Evolutionary conservation across 2,329 filamentous ascomycete genomes (phyloP).

Genomic region (Trichoderma sp.): DNA sequence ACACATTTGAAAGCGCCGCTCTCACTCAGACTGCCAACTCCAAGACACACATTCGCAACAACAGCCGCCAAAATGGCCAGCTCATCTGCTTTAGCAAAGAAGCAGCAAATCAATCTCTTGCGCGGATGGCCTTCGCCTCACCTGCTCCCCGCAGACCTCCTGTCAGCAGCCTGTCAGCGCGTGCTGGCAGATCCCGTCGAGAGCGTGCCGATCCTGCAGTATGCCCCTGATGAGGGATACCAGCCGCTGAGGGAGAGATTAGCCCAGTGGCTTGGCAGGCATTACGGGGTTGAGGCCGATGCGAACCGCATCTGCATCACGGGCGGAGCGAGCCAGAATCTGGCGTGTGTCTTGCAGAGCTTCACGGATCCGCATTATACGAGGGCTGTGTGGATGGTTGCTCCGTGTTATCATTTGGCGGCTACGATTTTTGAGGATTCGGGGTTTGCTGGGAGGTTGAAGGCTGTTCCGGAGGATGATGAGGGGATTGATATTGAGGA

Average conservation of each 20-base stretch:
- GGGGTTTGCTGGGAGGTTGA: constrained; percentile 66
- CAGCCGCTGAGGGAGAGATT: constrained; percentile 66
- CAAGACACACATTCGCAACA: background rate
- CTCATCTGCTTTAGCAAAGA: background rate
- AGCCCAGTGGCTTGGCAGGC: constrained; percentile 65
- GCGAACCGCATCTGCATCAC: constrained; percentile 72
- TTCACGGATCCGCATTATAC: constrained; percentile 80
- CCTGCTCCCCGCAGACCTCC: constrained; percentile 63
- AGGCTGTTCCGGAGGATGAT: constrained; percentile 71
- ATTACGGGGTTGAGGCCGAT: constrained; percentile 51
- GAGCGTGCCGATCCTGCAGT: constrained; percentile 65
- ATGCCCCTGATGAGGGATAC: constrained; percentile 76
- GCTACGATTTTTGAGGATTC: constrained; percentile 83
- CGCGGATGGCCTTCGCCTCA: constrained; percentile 64
- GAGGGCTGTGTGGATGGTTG: constrained; percentile 72
- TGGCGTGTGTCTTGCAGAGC: constrained; percentile 73
- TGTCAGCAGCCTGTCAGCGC: constrained; percentile 59
- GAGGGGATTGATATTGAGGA: constrained; percentile 70
- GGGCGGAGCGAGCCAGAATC: constrained; percentile 79
- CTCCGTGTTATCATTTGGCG: constrained; percentile 81
- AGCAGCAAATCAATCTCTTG: constrained; percentile 59
- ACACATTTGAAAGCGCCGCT: background rate
- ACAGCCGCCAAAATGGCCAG: background rate
- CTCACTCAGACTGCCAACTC: background rate
- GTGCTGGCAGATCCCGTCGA: constrained; percentile 60